phyloP scores from a whole-genome alignment of 257 asterid genomes.

The Primulina eburnea region DNA sequence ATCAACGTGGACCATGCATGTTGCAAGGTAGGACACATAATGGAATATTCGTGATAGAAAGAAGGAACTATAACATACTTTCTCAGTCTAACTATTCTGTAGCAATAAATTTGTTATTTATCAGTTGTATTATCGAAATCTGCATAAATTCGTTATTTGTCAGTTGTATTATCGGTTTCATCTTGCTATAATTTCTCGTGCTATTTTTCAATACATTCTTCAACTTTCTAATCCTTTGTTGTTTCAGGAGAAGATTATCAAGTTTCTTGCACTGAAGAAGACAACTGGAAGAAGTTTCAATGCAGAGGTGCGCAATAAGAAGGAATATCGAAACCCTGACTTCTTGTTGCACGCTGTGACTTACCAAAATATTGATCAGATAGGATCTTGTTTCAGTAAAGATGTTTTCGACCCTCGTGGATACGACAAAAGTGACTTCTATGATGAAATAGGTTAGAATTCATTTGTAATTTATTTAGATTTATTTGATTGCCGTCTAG shows the following conservation, averaged over 20 bases:
- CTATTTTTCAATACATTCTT: constrained; percentile 6
- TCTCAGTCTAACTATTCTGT: neutral
- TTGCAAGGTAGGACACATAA: neutral
- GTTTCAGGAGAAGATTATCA: constrained; percentile 61
- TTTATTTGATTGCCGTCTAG: constrained; percentile 13
- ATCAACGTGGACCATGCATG: neutral
- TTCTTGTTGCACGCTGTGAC: constrained; percentile 97
- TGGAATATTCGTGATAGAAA: neutral
- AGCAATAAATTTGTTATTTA: neutral
- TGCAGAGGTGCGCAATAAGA: constrained; percentile 88
- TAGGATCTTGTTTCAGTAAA: constrained; percentile 89
- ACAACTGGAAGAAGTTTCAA: constrained; percentile 79
- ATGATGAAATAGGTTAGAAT: constrained; percentile 75
- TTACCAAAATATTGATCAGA: constrained; percentile 87
- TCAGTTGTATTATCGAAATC: neutral
- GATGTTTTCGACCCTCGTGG: constrained; percentile 99
- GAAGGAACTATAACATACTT: neutral
- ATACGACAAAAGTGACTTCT: constrained; percentile 85
- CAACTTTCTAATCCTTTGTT: constrained; percentile 24
- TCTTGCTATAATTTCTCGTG: constrained; percentile 16
- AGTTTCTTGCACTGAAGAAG: constrained; percentile 66
- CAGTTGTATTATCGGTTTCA: neutral
- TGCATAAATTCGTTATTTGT: neutral
- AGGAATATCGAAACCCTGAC: constrained; percentile 94
- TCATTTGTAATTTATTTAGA: constrained; percentile 16